Evolutionary conservation across 805 yeast genomes (phyloP), one percentile per base, ranked within the genome.

Genomic region (Kuraishia hungarica): DNA sequence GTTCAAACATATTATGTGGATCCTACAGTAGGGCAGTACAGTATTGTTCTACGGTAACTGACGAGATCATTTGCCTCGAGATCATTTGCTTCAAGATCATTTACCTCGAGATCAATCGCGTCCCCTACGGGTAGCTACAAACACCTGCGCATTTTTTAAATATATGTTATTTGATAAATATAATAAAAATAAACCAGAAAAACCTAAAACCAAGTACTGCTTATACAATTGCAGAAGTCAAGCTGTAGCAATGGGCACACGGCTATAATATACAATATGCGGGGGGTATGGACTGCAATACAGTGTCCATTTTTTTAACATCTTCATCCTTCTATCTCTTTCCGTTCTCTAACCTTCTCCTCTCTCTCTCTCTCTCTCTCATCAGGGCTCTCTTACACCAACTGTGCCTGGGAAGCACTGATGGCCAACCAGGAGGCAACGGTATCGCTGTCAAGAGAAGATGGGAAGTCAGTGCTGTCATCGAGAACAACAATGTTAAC

Each of bases 401-500:
- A 28, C 21, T 24, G 39, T 17, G 52, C 52, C 23, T 23, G 39
- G 23, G 50, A 29, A 57, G 86, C 89, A 48, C 78, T 55, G 49
- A 71, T 67, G 55, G 67, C 62, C 58, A 80, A 68, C 94, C 94
- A 87, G n/a, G 65, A 56, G 51, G 68, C 60, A 56, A 90, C 89
- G 53, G 86, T 82, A 58, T 70, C 73, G 43, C 78, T 64, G 62
- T 76, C 79, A 61, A 91, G 75, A 50, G 82, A 67, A 51, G 81
- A 65, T 59, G 71, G 77, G 64, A 86, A 86, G 61, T 74, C 73
- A 51, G 72, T 68, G 51, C 56, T 39, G 62, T 77, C 83, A 64
- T 81, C 85, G 55, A 91, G 80, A 59, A 77, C 73, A 59, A 82
- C 81, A 64, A 89, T 71, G 65, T 81, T 80, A 61, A 90, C 77